Evolutionary conservation across 192 early-diverging fungal genomes (phyloP).

Genomic region (Phycomyces blakesleeanus): DNA sequence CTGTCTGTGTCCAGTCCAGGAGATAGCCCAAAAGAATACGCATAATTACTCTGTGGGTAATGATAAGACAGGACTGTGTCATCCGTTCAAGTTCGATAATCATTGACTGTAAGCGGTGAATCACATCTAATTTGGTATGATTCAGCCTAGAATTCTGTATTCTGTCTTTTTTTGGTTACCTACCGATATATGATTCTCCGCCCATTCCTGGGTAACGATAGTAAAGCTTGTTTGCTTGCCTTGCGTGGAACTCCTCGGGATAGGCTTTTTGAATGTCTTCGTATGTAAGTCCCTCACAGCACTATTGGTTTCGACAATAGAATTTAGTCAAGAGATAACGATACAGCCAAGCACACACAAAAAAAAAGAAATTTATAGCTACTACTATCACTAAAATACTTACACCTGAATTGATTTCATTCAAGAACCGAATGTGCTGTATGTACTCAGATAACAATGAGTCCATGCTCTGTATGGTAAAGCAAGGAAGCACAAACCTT

Average conservation of each 20-base stretch:
- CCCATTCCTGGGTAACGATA: conserved; percentile 96
- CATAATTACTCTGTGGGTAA: conserved; percentile 90
- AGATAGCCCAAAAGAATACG: conserved; percentile 90
- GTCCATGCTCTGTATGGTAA: neutral
- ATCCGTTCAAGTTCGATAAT: conserved; percentile 96
- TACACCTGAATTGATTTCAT: conserved; percentile 91
- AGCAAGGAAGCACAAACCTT: conserved; percentile 34
- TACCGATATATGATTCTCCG: conserved; percentile 80
- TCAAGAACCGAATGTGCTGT: conserved; percentile 73
- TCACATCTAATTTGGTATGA: conserved; percentile 64
- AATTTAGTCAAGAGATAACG: no score
- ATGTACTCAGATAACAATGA: neutral
- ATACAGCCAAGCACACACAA: no score
- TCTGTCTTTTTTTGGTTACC: neutral
- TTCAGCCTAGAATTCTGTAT: neutral
- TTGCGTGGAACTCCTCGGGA: conserved; percentile 80
- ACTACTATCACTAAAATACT: no score
- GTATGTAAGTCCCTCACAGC: conserved; percentile 74
- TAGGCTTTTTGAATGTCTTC: conserved; percentile 72
- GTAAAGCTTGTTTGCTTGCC: conserved; percentile 82
- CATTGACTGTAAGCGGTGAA: conserved; percentile 88
- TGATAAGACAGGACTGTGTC: conserved; percentile 80
- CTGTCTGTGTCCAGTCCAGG: conserved; percentile 53
- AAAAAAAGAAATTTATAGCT: no score
- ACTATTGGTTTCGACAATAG: no score